phyloP scores from a whole-genome alignment of 371 early-diverging fungal species.

The Quaeritorhiza haematococci region DNA sequence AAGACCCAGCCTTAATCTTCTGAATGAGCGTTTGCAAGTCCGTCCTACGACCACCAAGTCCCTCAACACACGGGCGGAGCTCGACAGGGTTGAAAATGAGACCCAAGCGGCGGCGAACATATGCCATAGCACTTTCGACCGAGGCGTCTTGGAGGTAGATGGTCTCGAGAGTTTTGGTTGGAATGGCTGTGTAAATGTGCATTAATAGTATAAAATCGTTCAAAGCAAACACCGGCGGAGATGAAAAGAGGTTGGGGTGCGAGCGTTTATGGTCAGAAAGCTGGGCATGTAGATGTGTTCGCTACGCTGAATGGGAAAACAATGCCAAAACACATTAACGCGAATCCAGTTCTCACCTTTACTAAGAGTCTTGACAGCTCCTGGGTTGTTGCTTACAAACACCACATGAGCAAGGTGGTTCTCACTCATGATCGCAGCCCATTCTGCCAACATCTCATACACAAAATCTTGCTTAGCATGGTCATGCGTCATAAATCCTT shows the following conservation, averaged over 20 bases:
- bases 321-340: too few relatives aligned
- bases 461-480: constrained; percentile 48
- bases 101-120: constrained; percentile 57
- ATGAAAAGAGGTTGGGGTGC: too few relatives aligned
- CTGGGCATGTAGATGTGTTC: too few relatives aligned
- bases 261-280: too few relatives aligned
- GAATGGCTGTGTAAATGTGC: constrained; percentile 56
- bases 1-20: constrained; percentile 73
- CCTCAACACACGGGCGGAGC: constrained; percentile 51
- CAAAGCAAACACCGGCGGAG: too few relatives aligned
- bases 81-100: constrained; percentile 34
- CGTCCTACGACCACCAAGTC: constrained; percentile 83
- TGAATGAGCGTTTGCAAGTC: constrained; percentile 82
- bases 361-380: constrained; percentile 62
- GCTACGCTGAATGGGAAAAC: too few relatives aligned
- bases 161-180: constrained; percentile 69
- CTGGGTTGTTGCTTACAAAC: constrained; percentile 74
- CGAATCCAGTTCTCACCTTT: constrained; percentile 60
- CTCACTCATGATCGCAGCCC: constrained; percentile 64
- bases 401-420: constrained; percentile 79
- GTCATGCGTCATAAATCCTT: constrained; percentile 67
- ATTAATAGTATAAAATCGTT: too few relatives aligned
- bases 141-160: constrained; percentile 68
- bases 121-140: constrained; percentile 55
- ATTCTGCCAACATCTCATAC: constrained; percentile 71